Evolutionary conservation across 1,284 basidiomycete species (phyloP), one percentile per base, ranked within the genome.

Genomic region (Xerocomus amazonicus): DNA sequence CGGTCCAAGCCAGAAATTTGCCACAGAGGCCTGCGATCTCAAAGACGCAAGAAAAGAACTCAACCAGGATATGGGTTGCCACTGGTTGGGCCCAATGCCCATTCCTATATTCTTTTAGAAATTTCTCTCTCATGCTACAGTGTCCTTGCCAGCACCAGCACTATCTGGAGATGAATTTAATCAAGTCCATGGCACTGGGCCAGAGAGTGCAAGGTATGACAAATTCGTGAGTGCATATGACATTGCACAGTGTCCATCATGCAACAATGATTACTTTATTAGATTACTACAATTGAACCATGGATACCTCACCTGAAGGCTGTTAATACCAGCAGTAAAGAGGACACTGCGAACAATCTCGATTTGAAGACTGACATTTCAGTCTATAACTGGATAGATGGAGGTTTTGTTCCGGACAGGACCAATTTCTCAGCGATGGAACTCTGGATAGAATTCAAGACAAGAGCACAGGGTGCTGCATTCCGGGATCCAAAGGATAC

Each of bases 401-500:
- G 26, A 2, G n/a, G 2, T 8, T 9, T 14, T 13, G 7, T 8
- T 8, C 40, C 40, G 2, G 16, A 17, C 4, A 31, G 16, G 29
- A 44, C 43, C 0, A 14, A 44, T 16, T 44, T 44, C n/a, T 14
- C 43, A 14, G 4, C 17, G 9, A 44, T 44, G n/a, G 43, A 44
- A n/a, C 33, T 44, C 2, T 44, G 43, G 43, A 35, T 44, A 10
- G 43, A 44, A n/a, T 44, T 44, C 31, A 44, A 36, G 26, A 28
- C 14, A 26, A 35, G 19, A 4, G 2, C 19, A 4, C 19, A 44
- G 1, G 12, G 12, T 6, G 34, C 5, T 6, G 33, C 43, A 8
- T 44, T 44, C 33, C 26, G 16, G 19, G 43, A 44, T 13, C 9
- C 12, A 23, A 3, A 14, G 19, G 10, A 42, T 32, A 6, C 29